Evolutionary conservation across 2,329 filamentous ascomycete genomes (phyloP), one percentile per base, ranked within the genome.

Genomic region (Exophiala spinifera): DNA sequence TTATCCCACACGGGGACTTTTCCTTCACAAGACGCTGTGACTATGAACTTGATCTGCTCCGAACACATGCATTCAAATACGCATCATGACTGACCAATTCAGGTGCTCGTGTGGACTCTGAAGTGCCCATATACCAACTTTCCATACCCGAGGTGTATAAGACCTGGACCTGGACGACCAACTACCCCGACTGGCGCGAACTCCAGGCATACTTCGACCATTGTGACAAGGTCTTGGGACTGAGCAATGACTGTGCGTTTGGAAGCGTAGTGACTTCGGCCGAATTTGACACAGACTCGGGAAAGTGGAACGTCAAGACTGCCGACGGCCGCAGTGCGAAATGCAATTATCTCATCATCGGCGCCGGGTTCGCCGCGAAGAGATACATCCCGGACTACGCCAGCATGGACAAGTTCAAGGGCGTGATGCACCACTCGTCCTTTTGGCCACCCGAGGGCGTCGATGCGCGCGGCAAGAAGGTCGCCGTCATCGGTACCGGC

Each of bases 401-500:
- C 10, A 82, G 83, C 11, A 75, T 85, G 57, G 75, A 69, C 7
- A 82, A 17, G 23, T 87, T 84, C 73, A 75, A 81, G 52, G 84
- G 84, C 17, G 66, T 75, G 14, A 75, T 84, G 11, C 76, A 82
- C 61, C 82, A 85, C 65, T 79, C 80, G 0, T 82, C 80, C 1
- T 80, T 80, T 66, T 85, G 83, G 83, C 82, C 83, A 1, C 31
- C 76, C 3, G 70, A 76, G 3, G 73, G 78, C 4, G 72, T 86
- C n/a, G 74, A 80, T 48, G 75, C 83, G 23, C 74, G 74, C 39
- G 76, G 76, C 44, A 87, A 87, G 66, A 75, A 77, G 15, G 77
- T 81, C 47, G 84, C 78, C 14, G 77, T 87, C 52, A 80, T 87
- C 31, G 84, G 85, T 11, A 86, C 83, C 0, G 84, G 84, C 1